Evolutionary conservation across 2,329 filamentous ascomycete species (phyloP).

Genomic region (Niveomyces coronatus): DNA sequence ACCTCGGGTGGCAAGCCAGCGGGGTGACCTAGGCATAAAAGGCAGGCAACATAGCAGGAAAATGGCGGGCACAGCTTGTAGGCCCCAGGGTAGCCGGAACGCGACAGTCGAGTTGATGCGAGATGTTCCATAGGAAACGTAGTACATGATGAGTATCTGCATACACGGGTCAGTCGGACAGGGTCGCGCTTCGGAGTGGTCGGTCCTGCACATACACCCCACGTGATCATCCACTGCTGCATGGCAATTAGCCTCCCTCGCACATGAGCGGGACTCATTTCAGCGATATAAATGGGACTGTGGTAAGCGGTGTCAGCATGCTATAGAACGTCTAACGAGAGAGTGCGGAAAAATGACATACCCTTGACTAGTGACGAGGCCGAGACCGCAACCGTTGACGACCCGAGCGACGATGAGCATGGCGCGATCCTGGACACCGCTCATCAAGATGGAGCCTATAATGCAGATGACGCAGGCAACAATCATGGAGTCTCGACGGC

Average conservation of each 20-base stretch:
- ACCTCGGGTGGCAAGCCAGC: conserved; percentile 51
- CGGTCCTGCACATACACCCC: conserved; percentile 37
- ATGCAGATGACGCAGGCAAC: conserved; percentile 16
- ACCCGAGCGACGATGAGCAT: conserved; percentile 40
- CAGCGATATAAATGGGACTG: conserved; percentile 50
- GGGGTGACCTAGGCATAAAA: conserved; percentile 48
- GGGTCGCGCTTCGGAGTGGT: conserved; percentile 35
- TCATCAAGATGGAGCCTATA: conserved; percentile 12
- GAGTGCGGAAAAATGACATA: not conserved
- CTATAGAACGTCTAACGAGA: not conserved
- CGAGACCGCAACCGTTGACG: conserved; percentile 53
- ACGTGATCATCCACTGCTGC: conserved; percentile 38
- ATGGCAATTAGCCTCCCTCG: conserved; percentile 53
- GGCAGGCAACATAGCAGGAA: conserved; percentile 44
- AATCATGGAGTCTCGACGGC: conserved; percentile 23
- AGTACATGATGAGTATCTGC: conserved; percentile 55
- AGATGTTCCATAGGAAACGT: conserved; percentile 50
- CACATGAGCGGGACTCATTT: conserved; percentile 37
- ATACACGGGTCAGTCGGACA: conserved; percentile 17
- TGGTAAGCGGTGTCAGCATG: not conserved
- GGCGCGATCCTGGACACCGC: conserved; percentile 14
- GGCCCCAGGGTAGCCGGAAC: conserved; percentile 53
- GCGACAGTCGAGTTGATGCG: conserved; percentile 44
- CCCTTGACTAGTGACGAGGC: conserved; percentile 47
- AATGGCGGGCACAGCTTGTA: conserved; percentile 50